A percentile compares a stretch with the other conserved stretches of the same genome.
Conservation (phyloP, 2,329 filamentous ascomycete species). For the Penicillium hordei region DNA sequence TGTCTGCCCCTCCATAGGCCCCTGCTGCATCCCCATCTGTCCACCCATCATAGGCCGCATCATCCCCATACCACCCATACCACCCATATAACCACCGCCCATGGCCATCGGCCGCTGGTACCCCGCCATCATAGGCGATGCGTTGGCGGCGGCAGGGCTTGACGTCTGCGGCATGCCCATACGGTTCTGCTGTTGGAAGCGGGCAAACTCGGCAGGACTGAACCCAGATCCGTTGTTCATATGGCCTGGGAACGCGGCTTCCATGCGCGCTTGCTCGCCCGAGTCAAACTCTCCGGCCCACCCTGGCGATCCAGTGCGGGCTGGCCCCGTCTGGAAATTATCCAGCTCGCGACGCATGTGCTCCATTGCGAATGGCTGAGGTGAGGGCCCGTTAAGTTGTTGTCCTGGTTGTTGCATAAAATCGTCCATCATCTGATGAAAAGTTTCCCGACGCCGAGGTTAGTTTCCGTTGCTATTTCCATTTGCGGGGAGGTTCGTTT, state of each 20-base stretch:
- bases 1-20: conserved; percentile 43
- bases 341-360: conserved; percentile 65
- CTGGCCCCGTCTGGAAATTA: conserved; percentile 49
- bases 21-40: conserved; percentile 51
- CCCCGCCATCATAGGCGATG: conserved; percentile 62
- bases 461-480: conserved; percentile 6
- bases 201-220: conserved; percentile 79
- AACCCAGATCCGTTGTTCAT: conserved; percentile 60
- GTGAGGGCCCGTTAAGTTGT: conserved; percentile 53
- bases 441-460: conserved; percentile 29
- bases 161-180: conserved; percentile 58
- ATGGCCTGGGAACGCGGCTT: conserved; percentile 64
- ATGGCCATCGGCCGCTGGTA: conserved; percentile 49
- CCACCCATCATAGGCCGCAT: conserved; percentile 49
- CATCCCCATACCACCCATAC: conserved; percentile 52
- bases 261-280: conserved; percentile 66
- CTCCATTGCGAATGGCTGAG: conserved; percentile 64
- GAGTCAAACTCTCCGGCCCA: conserved; percentile 67
- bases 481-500: neutral
- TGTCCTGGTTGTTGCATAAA: conserved; percentile 79
- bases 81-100: conserved; percentile 44
- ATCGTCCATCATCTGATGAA: conserved; percentile 78
- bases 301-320: conserved; percentile 54
- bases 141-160: conserved; percentile 53
- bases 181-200: conserved; percentile 74